phyloP scores from a whole-genome alignment of 2,329 filamentous ascomycete species.

The Graphilbum sp. region DNA sequence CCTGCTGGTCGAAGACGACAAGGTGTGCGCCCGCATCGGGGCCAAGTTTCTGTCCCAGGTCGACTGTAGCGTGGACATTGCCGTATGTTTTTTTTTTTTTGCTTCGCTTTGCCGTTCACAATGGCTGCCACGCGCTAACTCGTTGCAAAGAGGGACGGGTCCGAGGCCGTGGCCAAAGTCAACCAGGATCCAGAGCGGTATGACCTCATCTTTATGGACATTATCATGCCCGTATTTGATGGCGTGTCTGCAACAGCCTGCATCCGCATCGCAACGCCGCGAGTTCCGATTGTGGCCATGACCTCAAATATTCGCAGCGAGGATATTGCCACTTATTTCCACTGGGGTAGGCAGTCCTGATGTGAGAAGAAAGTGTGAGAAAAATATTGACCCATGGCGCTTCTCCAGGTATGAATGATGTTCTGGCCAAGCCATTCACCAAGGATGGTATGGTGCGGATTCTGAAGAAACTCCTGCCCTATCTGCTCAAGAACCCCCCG shows the following conservation, averaged over 20 bases:
- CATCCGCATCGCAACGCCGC: slow-evolving; percentile 71
- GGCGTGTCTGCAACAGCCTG: slow-evolving; percentile 89
- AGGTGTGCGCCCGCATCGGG: slow-evolving; percentile 50
- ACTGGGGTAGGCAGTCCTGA: slow-evolving; percentile 58
- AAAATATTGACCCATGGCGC: background rate
- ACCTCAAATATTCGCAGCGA: slow-evolving; percentile 95
- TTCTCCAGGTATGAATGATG: slow-evolving; percentile 86
- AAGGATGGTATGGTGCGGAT: slow-evolving; percentile 70
- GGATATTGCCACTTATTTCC: slow-evolving; percentile 93
- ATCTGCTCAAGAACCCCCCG: slow-evolving; percentile 55
- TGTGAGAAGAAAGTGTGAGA: too few relatives aligned
- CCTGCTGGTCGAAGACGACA: slow-evolving; percentile 74
- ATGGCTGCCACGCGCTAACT: too few relatives aligned
- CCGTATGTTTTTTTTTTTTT: slow-evolving; percentile 28
- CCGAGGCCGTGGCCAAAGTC: slow-evolving; percentile 83
- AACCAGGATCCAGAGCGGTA: slow-evolving; percentile 33
- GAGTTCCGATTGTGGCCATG: slow-evolving; percentile 90
- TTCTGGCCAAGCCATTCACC: slow-evolving; percentile 92
- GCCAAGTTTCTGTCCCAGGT: slow-evolving; percentile 50
- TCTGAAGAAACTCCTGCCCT: slow-evolving; percentile 75
- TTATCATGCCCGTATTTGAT: slow-evolving; percentile 94
- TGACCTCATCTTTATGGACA: slow-evolving; percentile 71
- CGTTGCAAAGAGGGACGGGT: slow-evolving; percentile 47
- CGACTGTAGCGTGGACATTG: slow-evolving; percentile 50
- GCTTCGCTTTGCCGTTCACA: too few relatives aligned